Evolutionary conservation across 2,329 filamentous ascomycete genomes (phyloP).

Genomic region (Sclerotinia nivalis): DNA sequence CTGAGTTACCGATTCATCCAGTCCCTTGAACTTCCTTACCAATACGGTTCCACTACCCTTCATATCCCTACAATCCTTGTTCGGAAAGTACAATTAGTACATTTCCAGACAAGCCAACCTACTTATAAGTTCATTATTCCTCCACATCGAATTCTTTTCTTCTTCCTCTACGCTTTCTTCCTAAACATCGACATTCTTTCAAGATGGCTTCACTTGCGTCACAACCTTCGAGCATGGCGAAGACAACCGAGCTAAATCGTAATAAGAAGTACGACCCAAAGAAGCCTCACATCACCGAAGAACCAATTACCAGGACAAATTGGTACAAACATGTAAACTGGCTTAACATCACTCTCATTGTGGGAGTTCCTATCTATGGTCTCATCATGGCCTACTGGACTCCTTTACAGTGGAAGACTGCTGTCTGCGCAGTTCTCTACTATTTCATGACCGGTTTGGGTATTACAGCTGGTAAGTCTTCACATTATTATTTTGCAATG

Average conservation of each 20-base stretch:
- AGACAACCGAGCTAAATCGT: constrained; percentile 36
- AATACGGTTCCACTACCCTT: neutral
- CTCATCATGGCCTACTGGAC: constrained; percentile 76
- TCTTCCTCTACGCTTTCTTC: constrained; percentile 12
- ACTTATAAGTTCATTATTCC: constrained; percentile 22
- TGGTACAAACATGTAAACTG: constrained; percentile 95
- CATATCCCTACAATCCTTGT: constrained; percentile 9
- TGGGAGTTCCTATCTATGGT: constrained; percentile 74
- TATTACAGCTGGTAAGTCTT: constrained; percentile 68
- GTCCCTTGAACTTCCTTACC: constrained; percentile 7
- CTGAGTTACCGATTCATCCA: constrained; percentile 17
- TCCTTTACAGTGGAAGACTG: constrained; percentile 70
- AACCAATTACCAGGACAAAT: constrained; percentile 76
- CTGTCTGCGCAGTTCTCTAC: constrained; percentile 71
- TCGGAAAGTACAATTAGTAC: constrained; percentile 13
- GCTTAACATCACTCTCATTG: constrained; percentile 81
- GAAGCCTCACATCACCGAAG: constrained; percentile 85
- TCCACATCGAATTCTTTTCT: neutral
- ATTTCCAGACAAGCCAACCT: neutral
- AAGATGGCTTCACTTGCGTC: constrained; percentile 25
- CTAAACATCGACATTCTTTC: constrained; percentile 25
- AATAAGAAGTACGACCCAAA: constrained; percentile 53
- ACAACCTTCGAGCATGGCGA: constrained; percentile 37
- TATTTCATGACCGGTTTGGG: constrained; percentile 84
- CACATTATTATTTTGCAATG: neutral